These are phyloP conservation scores for Simplicillium aogashimaense DNA, from an alignment of 2,329 filamentous ascomycete species.

Conservation along the genomic window DNA sequence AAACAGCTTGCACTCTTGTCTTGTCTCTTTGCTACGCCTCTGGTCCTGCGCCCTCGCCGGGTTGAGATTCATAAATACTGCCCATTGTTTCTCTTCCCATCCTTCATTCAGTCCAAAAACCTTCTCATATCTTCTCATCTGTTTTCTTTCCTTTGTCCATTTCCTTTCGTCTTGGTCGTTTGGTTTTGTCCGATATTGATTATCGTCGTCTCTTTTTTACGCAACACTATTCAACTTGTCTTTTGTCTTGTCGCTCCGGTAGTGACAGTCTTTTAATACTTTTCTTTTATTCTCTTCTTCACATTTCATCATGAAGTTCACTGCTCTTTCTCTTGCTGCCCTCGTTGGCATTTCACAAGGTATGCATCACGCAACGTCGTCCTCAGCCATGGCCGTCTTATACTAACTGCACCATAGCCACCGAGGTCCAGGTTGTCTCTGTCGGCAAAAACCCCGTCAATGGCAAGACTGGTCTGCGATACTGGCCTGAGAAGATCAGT, in stretches of 20 bases:
- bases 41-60: no score
- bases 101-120: background rate
- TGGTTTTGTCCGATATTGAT: slow-evolving; percentile 13
- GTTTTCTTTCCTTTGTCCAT: no score
- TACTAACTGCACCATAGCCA: slow-evolving; percentile 15
- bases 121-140: background rate
- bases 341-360: slow-evolving; percentile 37
- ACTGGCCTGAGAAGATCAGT: slow-evolving; percentile 55
- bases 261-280: slow-evolving; percentile 16
- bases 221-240: slow-evolving; percentile 7
- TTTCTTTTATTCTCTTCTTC: slow-evolving; percentile 11
- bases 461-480: slow-evolving; percentile 41
- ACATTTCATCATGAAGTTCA: slow-evolving; percentile 41
- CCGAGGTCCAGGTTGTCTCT: slow-evolving; percentile 51
- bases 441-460: slow-evolving; percentile 45
- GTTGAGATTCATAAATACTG: background rate
- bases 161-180: slow-evolving; percentile 4
- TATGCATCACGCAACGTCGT: slow-evolving; percentile 14
- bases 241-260: slow-evolving; percentile 12
- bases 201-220: slow-evolving; percentile 11
- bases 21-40: no score
- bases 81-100: background rate
- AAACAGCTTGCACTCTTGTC: no score
- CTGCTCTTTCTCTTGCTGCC: slow-evolving; percentile 33
- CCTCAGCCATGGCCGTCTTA: background rate